These are phyloP conservation scores for Fusarium falciforme DNA, from an alignment of 2,329 filamentous ascomycete genomes.

Conservation along the genomic window DNA sequence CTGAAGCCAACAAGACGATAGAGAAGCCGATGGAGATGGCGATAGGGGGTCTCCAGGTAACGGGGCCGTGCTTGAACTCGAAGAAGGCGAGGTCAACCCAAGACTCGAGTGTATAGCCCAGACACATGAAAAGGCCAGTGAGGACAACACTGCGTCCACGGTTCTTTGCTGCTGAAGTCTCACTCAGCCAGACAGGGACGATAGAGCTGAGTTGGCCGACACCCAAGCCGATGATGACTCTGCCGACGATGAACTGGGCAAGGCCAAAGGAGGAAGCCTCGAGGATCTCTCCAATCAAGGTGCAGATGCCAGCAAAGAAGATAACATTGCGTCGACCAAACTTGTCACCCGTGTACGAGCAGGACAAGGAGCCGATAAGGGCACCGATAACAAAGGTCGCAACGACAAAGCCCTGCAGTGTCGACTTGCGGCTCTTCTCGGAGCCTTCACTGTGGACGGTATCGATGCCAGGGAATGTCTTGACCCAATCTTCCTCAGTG, in stretches of 20 bases:
- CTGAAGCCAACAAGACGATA: conserved; percentile 46
- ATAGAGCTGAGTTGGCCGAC: conserved; percentile 65
- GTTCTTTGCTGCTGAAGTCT: conserved; percentile 60
- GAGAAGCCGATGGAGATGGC: conserved; percentile 49
- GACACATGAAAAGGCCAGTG: conserved; percentile 62
- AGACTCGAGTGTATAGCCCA: conserved; percentile 53
- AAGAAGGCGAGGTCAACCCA: conserved; percentile 61
- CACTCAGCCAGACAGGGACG: conserved; percentile 66
- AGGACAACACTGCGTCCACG: conserved; percentile 60
- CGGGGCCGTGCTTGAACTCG: conserved; percentile 31
- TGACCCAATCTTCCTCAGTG: conserved; percentile 69
- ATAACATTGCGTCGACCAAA: conserved; percentile 69
- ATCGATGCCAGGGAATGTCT: conserved; percentile 59
- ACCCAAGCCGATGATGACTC: conserved; percentile 64
- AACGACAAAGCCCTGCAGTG: conserved; percentile 57
- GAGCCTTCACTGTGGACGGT: conserved; percentile 61
- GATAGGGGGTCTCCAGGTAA: conserved; percentile 54
- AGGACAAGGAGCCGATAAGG: conserved; percentile 61
- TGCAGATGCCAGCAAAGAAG: conserved; percentile 63
- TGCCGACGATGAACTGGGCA: conserved; percentile 52
- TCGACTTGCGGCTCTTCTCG: conserved; percentile 55
- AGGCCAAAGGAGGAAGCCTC: conserved; percentile 62
- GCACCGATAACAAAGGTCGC: conserved; percentile 68
- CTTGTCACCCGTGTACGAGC: conserved; percentile 63
- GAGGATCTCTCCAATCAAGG: conserved; percentile 63